Evolutionary conservation across 352 stramenopile genomes (phyloP), one percentile per base, ranked within the genome.

Genomic region (Globisporangium viniferum): DNA sequence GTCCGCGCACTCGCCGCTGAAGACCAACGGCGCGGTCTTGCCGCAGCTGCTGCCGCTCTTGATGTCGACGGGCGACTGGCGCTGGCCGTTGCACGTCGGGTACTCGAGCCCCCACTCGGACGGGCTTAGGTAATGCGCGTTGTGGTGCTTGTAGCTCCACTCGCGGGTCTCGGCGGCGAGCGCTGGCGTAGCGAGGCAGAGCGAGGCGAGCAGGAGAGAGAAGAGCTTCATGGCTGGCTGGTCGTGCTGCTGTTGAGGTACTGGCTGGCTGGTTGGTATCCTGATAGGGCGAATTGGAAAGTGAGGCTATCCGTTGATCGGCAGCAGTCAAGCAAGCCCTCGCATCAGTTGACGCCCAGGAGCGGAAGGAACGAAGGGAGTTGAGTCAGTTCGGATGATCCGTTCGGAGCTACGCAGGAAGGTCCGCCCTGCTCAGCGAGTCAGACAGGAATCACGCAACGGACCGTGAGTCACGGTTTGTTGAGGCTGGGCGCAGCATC

Each of bases 51-150:
- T 20, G 15, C 3, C 55, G 22, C 15, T 65, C 41, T 27, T 65
- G 55, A 69, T 62, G 24, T 69, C 55, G 24, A 69, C 39, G 0
- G 64, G 64, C 24, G 64, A 65, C 31, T 69, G 53, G 20, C 39
- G 22, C 14, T 69, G 36, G 35, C 64, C 64, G 31, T 55, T 49
- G 39, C 64, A 69, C 22, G 22, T 69, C 39, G 64, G 53, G 24
- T 69, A 55, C 29, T 56, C 48, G 39, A 49, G 41, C 35, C 49
- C 36, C 64, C 62, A 67, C 31, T 67, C 62, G 22, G 48, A 51
- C 6, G 62, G 46, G 22, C 48, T 54, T 48, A 67, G 20, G 46
- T 39, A 65, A 3, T 46, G n/a, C 12, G n/a, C 14, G 29, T 65
- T 35, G 18, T 65, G 18, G 20, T 35, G n/a, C 39, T 56, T 39